Evolutionary conservation across 345 rosid genomes (phyloP).

Genomic region (Psidium friedrichsthalianum): DNA sequence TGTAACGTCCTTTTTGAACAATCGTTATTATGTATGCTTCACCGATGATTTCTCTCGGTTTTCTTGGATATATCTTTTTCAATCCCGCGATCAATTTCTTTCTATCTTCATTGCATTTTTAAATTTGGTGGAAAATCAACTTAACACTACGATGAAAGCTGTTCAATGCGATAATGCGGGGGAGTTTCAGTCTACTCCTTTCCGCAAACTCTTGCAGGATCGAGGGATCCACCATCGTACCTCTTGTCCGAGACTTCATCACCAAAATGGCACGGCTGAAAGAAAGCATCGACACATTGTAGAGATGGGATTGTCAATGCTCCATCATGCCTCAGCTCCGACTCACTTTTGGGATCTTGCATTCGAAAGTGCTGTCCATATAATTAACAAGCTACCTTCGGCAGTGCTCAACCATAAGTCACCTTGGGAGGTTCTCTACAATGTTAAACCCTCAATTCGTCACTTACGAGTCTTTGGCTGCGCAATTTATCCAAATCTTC

Average conservation of each 20-base stretch:
- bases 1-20: no score
- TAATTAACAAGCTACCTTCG: background rate
- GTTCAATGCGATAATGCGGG: background rate
- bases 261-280: background rate
- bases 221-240: background rate
- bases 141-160: background rate
- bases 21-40: no score
- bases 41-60: no score
- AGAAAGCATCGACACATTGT: background rate
- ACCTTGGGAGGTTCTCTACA: background rate
- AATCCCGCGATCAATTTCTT: no score
- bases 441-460: background rate
- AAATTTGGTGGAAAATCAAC: no score
- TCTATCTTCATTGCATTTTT: no score
- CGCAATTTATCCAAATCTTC: background rate
- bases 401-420: background rate
- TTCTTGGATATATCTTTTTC: no score
- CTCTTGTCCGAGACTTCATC: background rate
- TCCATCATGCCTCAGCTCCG: background rate
- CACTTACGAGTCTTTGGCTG: background rate
- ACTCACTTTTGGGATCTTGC: background rate
- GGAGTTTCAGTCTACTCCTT: background rate
- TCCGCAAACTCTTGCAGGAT: background rate
- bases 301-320: background rate
- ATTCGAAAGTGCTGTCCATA: background rate